A percentile compares a stretch with the other conserved stretches of the same genome.
These are phyloP conservation scores for Laburnicola sp. DNA, from an alignment of 2,329 filamentous ascomycete species.

Conservation along the genomic window DNA sequence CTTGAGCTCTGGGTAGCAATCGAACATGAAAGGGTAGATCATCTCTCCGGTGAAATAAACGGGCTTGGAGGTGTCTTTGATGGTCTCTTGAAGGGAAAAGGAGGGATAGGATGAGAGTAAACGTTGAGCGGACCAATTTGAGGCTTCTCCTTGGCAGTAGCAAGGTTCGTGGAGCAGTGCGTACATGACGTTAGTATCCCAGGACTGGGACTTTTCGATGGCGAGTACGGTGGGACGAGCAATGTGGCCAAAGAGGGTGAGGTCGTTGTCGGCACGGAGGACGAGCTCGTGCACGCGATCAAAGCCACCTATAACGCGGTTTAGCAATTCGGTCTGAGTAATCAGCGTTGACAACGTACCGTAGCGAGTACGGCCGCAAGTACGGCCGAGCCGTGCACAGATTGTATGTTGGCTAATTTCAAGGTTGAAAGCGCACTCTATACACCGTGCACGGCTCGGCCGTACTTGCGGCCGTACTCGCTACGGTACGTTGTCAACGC, in stretches of 20 bases:
- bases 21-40: conserved; percentile 84
- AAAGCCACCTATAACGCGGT: conserved; percentile 32
- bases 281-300: conserved; percentile 59
- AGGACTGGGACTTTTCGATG: conserved; percentile 68
- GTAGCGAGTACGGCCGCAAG: no score
- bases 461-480: no score
- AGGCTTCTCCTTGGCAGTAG: conserved; percentile 72
- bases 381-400: no score
- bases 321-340: neutral
- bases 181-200: conserved; percentile 81
- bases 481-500: no score
- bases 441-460: no score
- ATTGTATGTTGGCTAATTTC: no score
- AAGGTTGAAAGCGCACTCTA: no score
- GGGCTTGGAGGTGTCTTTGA: conserved; percentile 49
- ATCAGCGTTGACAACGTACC: no score
- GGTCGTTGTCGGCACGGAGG: conserved; percentile 69
- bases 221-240: conserved; percentile 70
- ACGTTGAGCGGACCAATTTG: conserved; percentile 75
- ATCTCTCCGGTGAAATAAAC: conserved; percentile 90
- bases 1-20: conserved; percentile 75
- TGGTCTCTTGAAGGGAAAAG: conserved; percentile 49
- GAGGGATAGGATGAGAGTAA: conserved; percentile 57
- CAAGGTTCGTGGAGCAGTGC: conserved; percentile 84
- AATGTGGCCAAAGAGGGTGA: conserved; percentile 75